Percentiles rank a stretch among this genome's conserved stretches.
These are phyloP conservation scores for Glonium stellatum DNA, from an alignment of 495 filamentous ascomycete genomes.

Conservation along the genomic window DNA sequence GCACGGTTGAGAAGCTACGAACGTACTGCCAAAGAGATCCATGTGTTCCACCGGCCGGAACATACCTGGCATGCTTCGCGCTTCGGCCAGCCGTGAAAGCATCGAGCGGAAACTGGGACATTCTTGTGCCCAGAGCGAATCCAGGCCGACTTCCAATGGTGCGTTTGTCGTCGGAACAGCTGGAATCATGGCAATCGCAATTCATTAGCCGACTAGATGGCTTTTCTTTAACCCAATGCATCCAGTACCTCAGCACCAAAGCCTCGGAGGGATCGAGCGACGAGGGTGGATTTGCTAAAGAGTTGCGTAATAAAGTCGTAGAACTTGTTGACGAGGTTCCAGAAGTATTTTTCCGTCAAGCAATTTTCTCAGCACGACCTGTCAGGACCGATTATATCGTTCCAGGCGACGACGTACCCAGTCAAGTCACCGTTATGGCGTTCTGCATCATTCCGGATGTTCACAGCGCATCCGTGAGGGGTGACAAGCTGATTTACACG, in stretches of 20 bases:
- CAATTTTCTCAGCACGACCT: conserved; percentile 45
- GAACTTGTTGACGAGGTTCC: conserved; percentile 41
- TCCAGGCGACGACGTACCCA: conserved; percentile 5
- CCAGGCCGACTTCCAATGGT: conserved; percentile 63
- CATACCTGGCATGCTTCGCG: conserved; percentile 70
- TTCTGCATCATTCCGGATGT: conserved; percentile 52
- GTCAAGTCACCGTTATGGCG: conserved; percentile 41
- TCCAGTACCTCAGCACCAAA: conserved; percentile 42
- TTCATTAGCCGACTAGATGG: conserved; percentile 48
- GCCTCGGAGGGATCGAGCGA: conserved; percentile 31
- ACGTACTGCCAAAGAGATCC: conserved; percentile 46
- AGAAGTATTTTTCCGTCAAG: conserved; percentile 41
- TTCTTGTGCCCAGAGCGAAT: conserved; percentile 59
- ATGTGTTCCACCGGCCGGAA: conserved; percentile 53
- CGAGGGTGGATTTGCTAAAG: conserved; percentile 38
- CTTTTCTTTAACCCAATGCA: conserved; percentile 46
- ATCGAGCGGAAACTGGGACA: conserved; percentile 48
- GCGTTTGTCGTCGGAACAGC: conserved; percentile 48
- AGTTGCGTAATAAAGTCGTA: conserved; percentile 39
- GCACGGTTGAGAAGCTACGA: conserved; percentile 55
- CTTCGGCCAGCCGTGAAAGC: conserved; percentile 56
- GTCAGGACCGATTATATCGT: conserved; percentile 42
- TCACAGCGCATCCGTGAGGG: conserved; percentile 38
- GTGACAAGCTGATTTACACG: conserved; percentile 37
- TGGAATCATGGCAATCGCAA: conserved; percentile 53